Conservation (phyloP, 169 alveolate species). For the Plasmodium knowlesi region DNA sequence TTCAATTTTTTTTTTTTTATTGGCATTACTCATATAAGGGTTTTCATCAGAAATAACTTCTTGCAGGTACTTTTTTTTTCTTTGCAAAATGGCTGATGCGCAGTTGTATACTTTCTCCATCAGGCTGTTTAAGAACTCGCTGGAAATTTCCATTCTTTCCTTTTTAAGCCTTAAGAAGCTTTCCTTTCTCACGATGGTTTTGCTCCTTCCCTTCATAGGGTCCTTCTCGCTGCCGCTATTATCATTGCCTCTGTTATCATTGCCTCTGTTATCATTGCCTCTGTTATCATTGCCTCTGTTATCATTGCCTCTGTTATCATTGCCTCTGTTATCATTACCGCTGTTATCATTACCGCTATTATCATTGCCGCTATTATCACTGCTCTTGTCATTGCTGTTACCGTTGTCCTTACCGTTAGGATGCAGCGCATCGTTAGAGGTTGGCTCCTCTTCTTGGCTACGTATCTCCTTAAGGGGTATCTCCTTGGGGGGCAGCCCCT, state of each 20-base stretch:
- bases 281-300: neutral
- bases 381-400: too few species aligned
- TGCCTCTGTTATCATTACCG: neutral
- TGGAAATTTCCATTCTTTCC: slow-evolving; percentile 42
- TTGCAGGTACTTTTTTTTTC: neutral
- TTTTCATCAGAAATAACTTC: neutral
- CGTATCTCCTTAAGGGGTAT: neutral
- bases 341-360: too few species aligned
- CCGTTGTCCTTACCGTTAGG: neutral
- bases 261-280: too few species aligned
- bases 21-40: slow-evolving; percentile 9
- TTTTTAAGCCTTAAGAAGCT: slow-evolving; percentile 15
- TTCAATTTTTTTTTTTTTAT: slow-evolving; percentile 33
- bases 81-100: slow-evolving; percentile 19
- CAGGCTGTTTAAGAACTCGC: slow-evolving; percentile 36
- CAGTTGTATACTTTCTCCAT: slow-evolving; percentile 13
- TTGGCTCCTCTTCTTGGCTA: neutral
- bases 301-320: neutral
- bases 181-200: slow-evolving; percentile 7
- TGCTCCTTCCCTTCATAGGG: neutral
- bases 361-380: neutral
- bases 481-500: neutral
- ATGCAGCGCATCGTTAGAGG: neutral
- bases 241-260: too few species aligned
- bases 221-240: neutral